Evolutionary conservation across 768 basidiomycete species (phyloP).

Genomic region (Mycena belliarum): DNA sequence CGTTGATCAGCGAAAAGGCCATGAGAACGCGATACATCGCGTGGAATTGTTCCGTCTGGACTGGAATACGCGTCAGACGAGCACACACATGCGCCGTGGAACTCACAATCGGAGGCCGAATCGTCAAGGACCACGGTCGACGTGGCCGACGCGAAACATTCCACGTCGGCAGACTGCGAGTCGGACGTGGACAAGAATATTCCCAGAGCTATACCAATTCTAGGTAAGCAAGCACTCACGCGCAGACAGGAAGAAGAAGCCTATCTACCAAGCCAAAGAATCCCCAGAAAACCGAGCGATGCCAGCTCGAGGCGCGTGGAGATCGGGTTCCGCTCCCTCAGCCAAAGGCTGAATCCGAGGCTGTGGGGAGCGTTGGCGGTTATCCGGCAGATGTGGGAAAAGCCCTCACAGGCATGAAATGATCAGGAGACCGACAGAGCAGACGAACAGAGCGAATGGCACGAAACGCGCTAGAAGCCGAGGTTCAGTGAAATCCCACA

Average conservation of each 20-base stretch:
- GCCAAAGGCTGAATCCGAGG: conserved; percentile 62
- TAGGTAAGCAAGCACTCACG: conserved; percentile 18
- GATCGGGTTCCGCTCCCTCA: conserved; percentile 72
- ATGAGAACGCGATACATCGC: conserved; percentile 87
- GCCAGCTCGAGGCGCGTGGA: conserved; percentile 77
- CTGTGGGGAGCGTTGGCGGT: conserved; percentile 37
- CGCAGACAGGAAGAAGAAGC: neutral
- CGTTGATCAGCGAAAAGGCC: conserved; percentile 79
- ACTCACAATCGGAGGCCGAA: conserved; percentile 65
- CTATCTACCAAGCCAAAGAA: conserved; percentile 75
- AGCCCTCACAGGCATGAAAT: conserved; percentile 61
- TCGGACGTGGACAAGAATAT: conserved; percentile 73
- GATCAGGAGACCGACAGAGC: conserved; percentile 67
- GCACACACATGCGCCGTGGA: neutral
- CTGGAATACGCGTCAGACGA: conserved; percentile 37
- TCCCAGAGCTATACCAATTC: conserved; percentile 65
- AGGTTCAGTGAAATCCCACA: conserved; percentile 9
- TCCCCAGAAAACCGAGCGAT: conserved; percentile 67
- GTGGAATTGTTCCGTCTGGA: conserved; percentile 83
- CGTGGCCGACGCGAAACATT: conserved; percentile 67
- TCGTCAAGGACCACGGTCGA: conserved; percentile 54
- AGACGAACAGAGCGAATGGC: conserved; percentile 83
- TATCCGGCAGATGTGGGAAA: neutral
- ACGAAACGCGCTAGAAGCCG: conserved; percentile 74
- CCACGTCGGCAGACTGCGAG: conserved; percentile 77